Evolutionary conservation across 768 basidiomycete species (phyloP), one percentile per base, ranked within the genome.

Genomic region (Lentinula sp.): DNA sequence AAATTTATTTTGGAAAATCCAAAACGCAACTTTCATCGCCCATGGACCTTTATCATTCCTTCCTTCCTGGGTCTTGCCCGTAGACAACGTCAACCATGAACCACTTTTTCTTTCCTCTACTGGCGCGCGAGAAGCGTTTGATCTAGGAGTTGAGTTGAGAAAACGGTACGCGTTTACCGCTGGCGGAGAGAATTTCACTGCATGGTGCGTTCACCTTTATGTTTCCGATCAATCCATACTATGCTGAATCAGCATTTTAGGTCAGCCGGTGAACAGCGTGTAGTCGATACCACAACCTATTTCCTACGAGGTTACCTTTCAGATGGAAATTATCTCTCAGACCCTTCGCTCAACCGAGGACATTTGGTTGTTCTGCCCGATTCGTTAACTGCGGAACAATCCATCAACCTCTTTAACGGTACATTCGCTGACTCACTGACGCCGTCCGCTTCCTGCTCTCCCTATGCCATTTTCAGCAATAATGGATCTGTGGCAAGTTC

Each of bases 371-470:
- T 70, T 2, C 71, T 78, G 46, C 73, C 77, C 1, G 78, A 80
- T 56, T 76, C 76, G 1, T 56, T 42, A 21, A 56, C 55, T 13
- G 39, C 55, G 3, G 55, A 37, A 2, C 37, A 56, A 56, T 28
- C 55, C 9, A 21, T 39, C 21, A 56, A 56, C n/a, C 74, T 77
- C 39, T 75, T 76, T 55, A 71, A 64, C 57, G 77, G 56, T 18
- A 55, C 78, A 0, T 78, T 73, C 61, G 78, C 78, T 1, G 67
- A 79, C 65, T 78, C 78, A 1, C 67, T 80, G 23, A 80, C 78
- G 7, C 72, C 78, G 0, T 76, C 76, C 6, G 64, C 72, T 2
- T 71, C 71, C 1, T 80, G 78, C 52, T 77, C 78, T 5, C 34
- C 63, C 13, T 79, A 78, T 65, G 48, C 60, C 15, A 64, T 64